These are phyloP conservation scores for Salvia miltiorrhiza DNA, from an alignment of 257 asterid genomes.

Conservation along the genomic window DNA sequence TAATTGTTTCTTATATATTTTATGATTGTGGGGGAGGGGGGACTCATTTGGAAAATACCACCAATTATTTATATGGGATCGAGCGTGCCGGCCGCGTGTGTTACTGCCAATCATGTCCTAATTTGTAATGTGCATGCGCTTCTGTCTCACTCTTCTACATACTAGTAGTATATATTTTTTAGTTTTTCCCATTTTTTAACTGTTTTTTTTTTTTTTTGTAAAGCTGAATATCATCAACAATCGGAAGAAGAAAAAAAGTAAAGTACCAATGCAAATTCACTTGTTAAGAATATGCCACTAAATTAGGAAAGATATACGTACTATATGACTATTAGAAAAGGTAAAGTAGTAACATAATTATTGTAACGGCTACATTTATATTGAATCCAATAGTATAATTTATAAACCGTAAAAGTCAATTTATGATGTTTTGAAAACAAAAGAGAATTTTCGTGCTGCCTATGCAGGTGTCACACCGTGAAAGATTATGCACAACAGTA, in stretches of 20 bases:
- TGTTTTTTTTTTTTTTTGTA: background rate
- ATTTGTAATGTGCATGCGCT: slow-evolving; percentile 22
- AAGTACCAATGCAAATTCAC: background rate
- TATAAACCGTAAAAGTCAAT: no score
- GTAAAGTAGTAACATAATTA: background rate
- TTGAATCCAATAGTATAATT: no score
- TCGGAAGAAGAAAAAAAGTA: background rate
- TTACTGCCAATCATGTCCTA: slow-evolving; percentile 26
- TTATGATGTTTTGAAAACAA: background rate
- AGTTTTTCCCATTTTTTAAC: background rate
- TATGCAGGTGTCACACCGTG: no score
- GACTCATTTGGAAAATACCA: background rate
- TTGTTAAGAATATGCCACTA: background rate
- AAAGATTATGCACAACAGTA: no score
- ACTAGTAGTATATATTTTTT: no score
- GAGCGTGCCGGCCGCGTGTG: slow-evolving; percentile 42
- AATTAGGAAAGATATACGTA: background rate
- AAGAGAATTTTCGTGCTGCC: background rate
- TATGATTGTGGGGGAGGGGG: slow-evolving; percentile 5
- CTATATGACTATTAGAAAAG: background rate
- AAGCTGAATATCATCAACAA: background rate
- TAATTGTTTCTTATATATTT: background rate
- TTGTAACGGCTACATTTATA: background rate
- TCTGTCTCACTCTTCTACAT: background rate
- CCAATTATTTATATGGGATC: slow-evolving; percentile 9